Percentiles rank a stretch among this genome's conserved stretches.
Conservation (phyloP, 1,284 basidiomycete genomes). For the Bjerkandera adusta region DNA sequence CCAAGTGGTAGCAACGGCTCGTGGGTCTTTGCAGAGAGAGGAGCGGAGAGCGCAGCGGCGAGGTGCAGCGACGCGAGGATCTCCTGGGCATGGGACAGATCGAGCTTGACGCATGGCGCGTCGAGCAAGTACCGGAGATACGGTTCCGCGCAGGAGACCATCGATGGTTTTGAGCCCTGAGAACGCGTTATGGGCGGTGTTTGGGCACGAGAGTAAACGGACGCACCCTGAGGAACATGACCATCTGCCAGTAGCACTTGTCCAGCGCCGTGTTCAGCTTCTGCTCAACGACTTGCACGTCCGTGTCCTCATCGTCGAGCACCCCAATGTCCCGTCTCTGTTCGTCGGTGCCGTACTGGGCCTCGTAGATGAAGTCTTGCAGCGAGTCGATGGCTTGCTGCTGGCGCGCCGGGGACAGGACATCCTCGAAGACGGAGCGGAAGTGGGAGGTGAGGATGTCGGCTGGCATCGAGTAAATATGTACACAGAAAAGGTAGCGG, state of each 20-base stretch:
- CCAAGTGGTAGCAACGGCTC: not conserved
- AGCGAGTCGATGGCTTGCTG: conserved; percentile 21
- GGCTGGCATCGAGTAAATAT: no score
- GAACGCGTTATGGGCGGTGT: not conserved
- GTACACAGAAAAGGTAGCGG: no score
- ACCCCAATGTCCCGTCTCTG: conserved; percentile 23
- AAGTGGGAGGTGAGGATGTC: conserved; percentile 23
- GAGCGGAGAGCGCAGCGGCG: conserved; percentile 11
- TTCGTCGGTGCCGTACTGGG: conserved; percentile 22
- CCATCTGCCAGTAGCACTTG: conserved; percentile 27
- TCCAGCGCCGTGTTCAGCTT: conserved; percentile 22
- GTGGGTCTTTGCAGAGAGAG: not conserved
- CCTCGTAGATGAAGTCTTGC: conserved; percentile 21
- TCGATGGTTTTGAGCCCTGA: conserved; percentile 19
- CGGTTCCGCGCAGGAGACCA: conserved; percentile 21
- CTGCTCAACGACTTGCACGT: conserved; percentile 17
- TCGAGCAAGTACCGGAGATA: conserved; percentile 16
- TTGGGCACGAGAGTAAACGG: not conserved
- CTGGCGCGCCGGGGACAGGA: conserved; percentile 19
- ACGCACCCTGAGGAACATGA: conserved; percentile 24
- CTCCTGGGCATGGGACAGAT: conserved; percentile 2
- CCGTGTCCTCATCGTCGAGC: conserved; percentile 20
- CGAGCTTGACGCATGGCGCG: not conserved
- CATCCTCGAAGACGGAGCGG: conserved; percentile 22
- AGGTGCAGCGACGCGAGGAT: conserved; percentile 11